Base-by-base conservation (phyloP, 1,284 basidiomycete species). In the Ustanciosporium gigantosporum region DNA sequence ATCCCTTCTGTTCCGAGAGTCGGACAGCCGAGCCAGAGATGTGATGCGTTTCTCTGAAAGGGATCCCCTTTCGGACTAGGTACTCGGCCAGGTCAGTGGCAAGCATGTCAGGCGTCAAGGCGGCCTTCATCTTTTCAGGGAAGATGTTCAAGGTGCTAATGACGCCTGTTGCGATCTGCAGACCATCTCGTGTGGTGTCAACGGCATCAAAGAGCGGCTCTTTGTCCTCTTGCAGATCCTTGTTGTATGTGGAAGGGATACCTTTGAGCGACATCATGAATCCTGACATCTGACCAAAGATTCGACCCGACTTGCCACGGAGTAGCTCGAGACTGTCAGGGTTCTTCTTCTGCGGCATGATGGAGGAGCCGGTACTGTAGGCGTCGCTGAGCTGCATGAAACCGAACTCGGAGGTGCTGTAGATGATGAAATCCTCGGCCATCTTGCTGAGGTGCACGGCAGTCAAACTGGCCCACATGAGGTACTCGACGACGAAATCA, bases 331-430 rank as follows among this genome's bases (percentile, higher is more conserved):
- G 81, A 23, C 91, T 95, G 79, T 97, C 94, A 16, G 95, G 91
- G 79, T 98, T 98, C 82, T 98, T 97, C 83, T 98, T 97, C 78
- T 98, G 94, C 2, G 94, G 94, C 94, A 98, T 98, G 78, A 98
- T 97, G 62, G 92, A 96, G 31, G 93, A 96, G 11, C 94, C 94
- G 25, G 94, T 98, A 78, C 91, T 91, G 80, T 97, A 98, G 3
- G 94, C 94, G 80, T 98, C 94, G 75, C 89, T 93, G 68, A 97
- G 81, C 29, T 87, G 87, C 56, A 97, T 83, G 78, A 97, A 98
- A 11, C 92, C 91, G 77, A 97, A 98, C 80, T 97, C 94, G 45
- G 91, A 89, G 15, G 90, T 90, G 15, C 92, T 96, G 80, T 97
- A 97, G 59, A 98, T 85, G 80, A 98, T 90, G 69, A 98, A 80